Evolutionary conservation across 306 rosid genomes (phyloP).

Genomic region (Pyrus betulifolia): DNA sequence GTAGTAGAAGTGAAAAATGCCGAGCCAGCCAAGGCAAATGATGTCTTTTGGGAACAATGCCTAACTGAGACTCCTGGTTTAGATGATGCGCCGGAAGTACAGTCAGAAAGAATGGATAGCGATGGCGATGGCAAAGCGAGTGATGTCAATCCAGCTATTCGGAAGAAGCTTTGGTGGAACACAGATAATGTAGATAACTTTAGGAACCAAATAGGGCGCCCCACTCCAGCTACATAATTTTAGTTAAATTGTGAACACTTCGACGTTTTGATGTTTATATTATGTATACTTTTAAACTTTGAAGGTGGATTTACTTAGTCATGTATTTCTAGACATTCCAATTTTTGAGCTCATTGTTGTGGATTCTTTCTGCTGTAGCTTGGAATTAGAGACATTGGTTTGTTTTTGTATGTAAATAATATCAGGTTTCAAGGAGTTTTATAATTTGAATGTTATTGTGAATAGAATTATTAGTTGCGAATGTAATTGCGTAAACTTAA

Average conservation of each 20-base stretch:
- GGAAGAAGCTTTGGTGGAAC: constrained; percentile 17
- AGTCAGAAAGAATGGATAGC: background rate
- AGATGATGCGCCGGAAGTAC: constrained; percentile 1
- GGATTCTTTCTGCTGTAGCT: background rate
- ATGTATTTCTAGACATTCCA: constrained; percentile 2
- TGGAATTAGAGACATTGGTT: background rate
- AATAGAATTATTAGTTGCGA: too few species aligned
- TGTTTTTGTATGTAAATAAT: constrained; percentile 1
- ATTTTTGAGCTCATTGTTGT: constrained; percentile 6
- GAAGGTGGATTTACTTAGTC: background rate
- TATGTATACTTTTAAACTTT: background rate
- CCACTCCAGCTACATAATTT: constrained; percentile 24
- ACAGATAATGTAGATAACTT: constrained; percentile 10
- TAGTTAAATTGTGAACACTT: background rate
- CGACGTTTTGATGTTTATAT: background rate
- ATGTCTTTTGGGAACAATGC: constrained; percentile 37
- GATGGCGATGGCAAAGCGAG: constrained; percentile 2
- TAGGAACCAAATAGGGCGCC: constrained; percentile 24
- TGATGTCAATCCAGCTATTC: constrained; percentile 1
- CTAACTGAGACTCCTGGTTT: constrained; percentile 30
- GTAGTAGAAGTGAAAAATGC: background rate
- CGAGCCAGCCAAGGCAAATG: constrained; percentile 15
- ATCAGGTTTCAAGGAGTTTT: background rate
- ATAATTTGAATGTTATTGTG: too few species aligned
- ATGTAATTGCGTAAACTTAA: too few species aligned